Evolutionary conservation across 305 asterid species (phyloP), one percentile per base, ranked within the genome.

Genomic region (Fraxinus nigra): DNA sequence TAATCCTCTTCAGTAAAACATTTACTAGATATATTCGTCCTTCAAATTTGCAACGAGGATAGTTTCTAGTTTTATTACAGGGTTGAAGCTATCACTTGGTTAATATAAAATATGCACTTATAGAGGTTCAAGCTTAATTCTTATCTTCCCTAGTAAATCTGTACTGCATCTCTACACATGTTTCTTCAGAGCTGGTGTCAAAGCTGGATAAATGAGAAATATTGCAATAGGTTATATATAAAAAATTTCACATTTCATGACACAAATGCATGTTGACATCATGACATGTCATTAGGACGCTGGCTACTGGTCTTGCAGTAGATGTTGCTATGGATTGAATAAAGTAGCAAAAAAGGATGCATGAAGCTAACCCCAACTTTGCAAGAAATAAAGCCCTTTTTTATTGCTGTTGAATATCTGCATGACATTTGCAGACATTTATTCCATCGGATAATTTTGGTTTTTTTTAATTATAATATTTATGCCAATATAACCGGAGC

Each of bases 81-180:
- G 33, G 33, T 63, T 22, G 72, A 24, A 63, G 33, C 33, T 63
- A 20, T 74, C 16, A 26, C 35, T 78, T 24, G 1, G 35, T 43
- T 18, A 76, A 56, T 28, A 28, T 13, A 40, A 77, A 33, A 3
- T 69, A 46, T 69, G 78, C 75, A 72, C 51, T 67, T 61, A 18
- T 63, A 28, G 32, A 35, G 40, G n/a, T 61, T 56, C 54, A 65
- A 65, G 61, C 37, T 84, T 85, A 48, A 18, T 76, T 56, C 6
- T 61, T 4, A 20, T 24, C 32, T 20, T 61, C 72, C 0, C 28
- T 63, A 51, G 9, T 51, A 16, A 51, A 51, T 5, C 22, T 51
- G 22, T 16, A 4, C 9, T 63, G 72, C 72, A 63, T 63, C 33
- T 63, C 6, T 16, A 10, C 34, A 8, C 13, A 8, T 0, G 32